phyloP scores from a whole-genome alignment of 257 asterid species.

The Apocynum venetum region DNA sequence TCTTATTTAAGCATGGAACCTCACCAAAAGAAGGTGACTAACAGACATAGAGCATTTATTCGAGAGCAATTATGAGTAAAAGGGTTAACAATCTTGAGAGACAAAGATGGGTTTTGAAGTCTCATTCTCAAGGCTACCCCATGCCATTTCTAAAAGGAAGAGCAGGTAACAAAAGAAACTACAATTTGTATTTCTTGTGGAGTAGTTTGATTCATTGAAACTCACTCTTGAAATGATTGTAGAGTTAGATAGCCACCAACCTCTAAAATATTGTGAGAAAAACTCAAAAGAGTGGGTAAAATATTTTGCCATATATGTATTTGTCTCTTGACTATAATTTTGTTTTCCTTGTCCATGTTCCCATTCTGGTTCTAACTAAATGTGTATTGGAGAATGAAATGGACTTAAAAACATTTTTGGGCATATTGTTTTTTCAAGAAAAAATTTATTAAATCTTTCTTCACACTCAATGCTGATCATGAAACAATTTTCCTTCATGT shows the following conservation, averaged over 20 bases:
- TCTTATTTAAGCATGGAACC: background rate
- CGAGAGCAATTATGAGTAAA: background rate
- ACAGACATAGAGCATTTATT: background rate
- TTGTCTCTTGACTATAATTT: background rate
- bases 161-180: conserved; percentile 16
- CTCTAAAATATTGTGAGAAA: background rate
- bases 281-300: conserved; percentile 3
- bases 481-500: too few species aligned
- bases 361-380: too few species aligned
- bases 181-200: background rate
- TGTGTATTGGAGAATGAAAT: too few species aligned
- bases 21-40: background rate
- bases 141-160: background rate
- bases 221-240: conserved; percentile 2
- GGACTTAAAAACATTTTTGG: too few species aligned
- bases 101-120: background rate
- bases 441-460: too few species aligned
- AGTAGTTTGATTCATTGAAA: conserved; percentile 10
- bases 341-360: background rate
- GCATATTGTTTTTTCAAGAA: too few species aligned
- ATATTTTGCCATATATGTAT: background rate
- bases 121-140: conserved; percentile 5
- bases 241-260: conserved; percentile 3
- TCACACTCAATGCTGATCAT: too few species aligned
- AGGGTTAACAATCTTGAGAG: background rate